A percentile compares a stretch with the other conserved stretches of the same genome.
Conservation (phyloP, 352 stramenopile species). For the Phytopythium sindhum region DNA sequence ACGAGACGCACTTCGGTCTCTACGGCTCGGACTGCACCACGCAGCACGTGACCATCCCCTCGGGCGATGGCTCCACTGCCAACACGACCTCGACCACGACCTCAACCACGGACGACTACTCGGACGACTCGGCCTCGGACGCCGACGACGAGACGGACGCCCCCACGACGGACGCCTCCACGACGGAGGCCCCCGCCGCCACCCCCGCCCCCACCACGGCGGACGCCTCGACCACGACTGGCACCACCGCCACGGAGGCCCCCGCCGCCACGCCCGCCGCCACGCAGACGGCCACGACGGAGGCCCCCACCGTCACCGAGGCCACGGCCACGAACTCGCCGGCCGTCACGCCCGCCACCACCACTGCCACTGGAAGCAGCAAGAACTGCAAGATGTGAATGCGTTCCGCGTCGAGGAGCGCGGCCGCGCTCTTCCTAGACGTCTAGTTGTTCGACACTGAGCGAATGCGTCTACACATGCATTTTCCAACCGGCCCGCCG, state of each 20-base stretch:
- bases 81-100: slow-evolving; percentile 6
- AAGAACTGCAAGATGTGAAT: slow-evolving; percentile 10
- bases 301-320: too few relatives aligned
- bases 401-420: background rate
- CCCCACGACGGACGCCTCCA: slow-evolving; percentile 12
- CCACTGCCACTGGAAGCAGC: slow-evolving; percentile 3
- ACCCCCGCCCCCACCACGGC: slow-evolving; percentile 15
- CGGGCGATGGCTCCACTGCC: slow-evolving; percentile 10
- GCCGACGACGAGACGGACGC: slow-evolving; percentile 15
- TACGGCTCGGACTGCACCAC: slow-evolving; percentile 25
- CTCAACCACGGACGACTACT: slow-evolving; percentile 3
- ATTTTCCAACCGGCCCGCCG: background rate
- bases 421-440: background rate
- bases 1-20: slow-evolving; percentile 61
- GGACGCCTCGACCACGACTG: slow-evolving; percentile 11
- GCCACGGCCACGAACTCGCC: slow-evolving; percentile 2
- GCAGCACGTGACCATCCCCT: slow-evolving; percentile 37
- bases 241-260: slow-evolving; percentile 14
- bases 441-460: slow-evolving; percentile 6
- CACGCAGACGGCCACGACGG: slow-evolving; percentile 7
- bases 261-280: slow-evolving; percentile 11
- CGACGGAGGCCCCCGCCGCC: slow-evolving; percentile 11
- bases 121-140: slow-evolving; percentile 12
- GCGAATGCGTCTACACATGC: background rate
- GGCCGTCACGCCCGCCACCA: background rate